Evolutionary conservation across 768 basidiomycete genomes (phyloP).

Genomic region (Filobasidium wieringae): DNA sequence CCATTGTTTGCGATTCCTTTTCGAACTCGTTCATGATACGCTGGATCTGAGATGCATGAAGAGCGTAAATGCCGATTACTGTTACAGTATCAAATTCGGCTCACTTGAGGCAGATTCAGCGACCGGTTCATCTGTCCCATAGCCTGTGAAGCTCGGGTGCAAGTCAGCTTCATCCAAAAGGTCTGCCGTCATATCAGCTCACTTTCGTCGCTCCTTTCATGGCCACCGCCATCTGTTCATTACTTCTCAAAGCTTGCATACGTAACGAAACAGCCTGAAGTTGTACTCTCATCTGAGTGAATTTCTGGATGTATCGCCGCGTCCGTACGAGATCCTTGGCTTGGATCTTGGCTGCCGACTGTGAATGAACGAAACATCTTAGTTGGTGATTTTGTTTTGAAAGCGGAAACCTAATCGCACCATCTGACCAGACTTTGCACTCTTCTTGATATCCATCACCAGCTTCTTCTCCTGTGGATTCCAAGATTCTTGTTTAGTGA

Average conservation of each 20-base stretch:
- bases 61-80: neutral
- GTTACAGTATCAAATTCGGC: constrained; percentile 8
- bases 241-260: constrained; percentile 91
- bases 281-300: constrained; percentile 97
- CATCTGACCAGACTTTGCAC: constrained; percentile 88
- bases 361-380: neutral
- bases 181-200: constrained; percentile 32
- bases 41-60: constrained; percentile 52
- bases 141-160: constrained; percentile 48
- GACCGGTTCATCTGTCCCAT: constrained; percentile 98
- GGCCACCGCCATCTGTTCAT: constrained; percentile 98
- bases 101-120: constrained; percentile 65
- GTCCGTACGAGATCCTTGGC: constrained; percentile 97
- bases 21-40: constrained; percentile 98
- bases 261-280: constrained; percentile 88
- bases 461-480: constrained; percentile 71
- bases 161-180: neutral
- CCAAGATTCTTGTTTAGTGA: neutral
- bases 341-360: constrained; percentile 99
- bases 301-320: constrained; percentile 88
- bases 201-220: constrained; percentile 97
- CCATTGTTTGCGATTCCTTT: constrained; percentile 93
- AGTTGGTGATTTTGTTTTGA: neutral
- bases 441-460: constrained; percentile 87
- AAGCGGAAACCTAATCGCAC: constrained; percentile 40